Evolutionary conservation across 805 yeast species (phyloP), one percentile per base, ranked within the genome.

Genomic region (Schwanniomyces occidentalis): DNA sequence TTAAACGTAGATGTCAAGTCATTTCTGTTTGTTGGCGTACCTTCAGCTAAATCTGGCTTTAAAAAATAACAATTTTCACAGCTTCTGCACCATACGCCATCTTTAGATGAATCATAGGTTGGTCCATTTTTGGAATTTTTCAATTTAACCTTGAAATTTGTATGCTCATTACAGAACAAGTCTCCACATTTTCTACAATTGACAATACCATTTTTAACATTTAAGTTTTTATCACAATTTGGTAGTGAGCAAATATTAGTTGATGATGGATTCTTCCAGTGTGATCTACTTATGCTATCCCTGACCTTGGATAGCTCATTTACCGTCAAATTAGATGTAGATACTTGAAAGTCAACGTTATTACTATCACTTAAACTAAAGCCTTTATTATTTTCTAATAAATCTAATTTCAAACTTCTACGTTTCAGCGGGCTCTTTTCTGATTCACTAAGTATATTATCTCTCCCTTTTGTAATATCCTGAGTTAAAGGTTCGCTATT

Each of bases 171-270:
- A 54, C 96, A 88, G 51, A 60, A 86, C 12, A 88, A 54, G 16
- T 65, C 51, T 0, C 96, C 96, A 61, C 96, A 89, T 45, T 74
- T 75, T 16, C 91, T 62, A 57, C 96, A 86, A 53, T 87, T 82
- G 5, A 77, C 76, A 2, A 71, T 57, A 0, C 85, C 86, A 44
- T 71, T 74, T 38, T 77, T 73, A 17, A 75, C 62, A 32, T 62
- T 71, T 24, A 83, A 59, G 4, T 40, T 46, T 34, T 61, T 71
- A 6, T 46, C 36, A 47, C 88, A 82, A 0, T 47, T 46, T 0
- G 41, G 39, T 18, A 53, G 49, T 1, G 69, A 46, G 42, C 89
- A 81, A 1, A 25, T 32, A 25, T 40, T 24, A 5, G 46, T 35
- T 0, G 69, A 65, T 0, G 63, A 34, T 5, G 79, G 78, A 26